phyloP scores from a whole-genome alignment of 2,329 filamentous ascomycete genomes.

The Botrytis deweyae region DNA sequence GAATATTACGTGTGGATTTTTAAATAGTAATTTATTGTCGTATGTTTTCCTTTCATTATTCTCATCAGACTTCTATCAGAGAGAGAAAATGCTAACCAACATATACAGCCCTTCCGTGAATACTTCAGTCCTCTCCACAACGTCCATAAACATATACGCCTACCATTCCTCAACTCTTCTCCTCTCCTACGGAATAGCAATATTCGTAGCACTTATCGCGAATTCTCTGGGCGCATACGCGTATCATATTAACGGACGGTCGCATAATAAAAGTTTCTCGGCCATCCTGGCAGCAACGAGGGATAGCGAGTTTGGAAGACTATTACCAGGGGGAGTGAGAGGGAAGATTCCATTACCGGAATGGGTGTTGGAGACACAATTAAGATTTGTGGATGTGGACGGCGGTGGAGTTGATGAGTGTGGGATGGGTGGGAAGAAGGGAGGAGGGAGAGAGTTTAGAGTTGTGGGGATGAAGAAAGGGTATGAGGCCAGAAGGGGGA shows the following conservation, averaged over 20 bases:
- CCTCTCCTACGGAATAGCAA: conserved; percentile 26
- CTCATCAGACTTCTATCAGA: not conserved
- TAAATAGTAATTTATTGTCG: conserved; percentile 2
- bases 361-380: not conserved
- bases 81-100: not conserved
- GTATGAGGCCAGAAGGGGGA: conserved; percentile 60
- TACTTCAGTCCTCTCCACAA: not conserved
- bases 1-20: conserved; percentile 1
- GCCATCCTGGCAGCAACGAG: conserved; percentile 28
- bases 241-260: conserved; percentile 25
- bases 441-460: conserved; percentile 49
- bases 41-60: not conserved
- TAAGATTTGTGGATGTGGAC: conserved; percentile 41
- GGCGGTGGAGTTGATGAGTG: conserved; percentile 55
- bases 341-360: conserved; percentile 3
- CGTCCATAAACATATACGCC: conserved; percentile 24
- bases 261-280: conserved; percentile 30
- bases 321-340: not conserved
- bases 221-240: conserved; percentile 26
- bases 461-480: conserved; percentile 65
- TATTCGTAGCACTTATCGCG: conserved; percentile 22
- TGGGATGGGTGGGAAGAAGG: conserved; percentile 61
- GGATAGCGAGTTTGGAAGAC: conserved; percentile 8
- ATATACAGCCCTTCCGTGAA: not conserved
- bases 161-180: conserved; percentile 26